phyloP scores from a whole-genome alignment of 2,329 filamentous ascomycete species.

The Epichloe coenophiala region DNA sequence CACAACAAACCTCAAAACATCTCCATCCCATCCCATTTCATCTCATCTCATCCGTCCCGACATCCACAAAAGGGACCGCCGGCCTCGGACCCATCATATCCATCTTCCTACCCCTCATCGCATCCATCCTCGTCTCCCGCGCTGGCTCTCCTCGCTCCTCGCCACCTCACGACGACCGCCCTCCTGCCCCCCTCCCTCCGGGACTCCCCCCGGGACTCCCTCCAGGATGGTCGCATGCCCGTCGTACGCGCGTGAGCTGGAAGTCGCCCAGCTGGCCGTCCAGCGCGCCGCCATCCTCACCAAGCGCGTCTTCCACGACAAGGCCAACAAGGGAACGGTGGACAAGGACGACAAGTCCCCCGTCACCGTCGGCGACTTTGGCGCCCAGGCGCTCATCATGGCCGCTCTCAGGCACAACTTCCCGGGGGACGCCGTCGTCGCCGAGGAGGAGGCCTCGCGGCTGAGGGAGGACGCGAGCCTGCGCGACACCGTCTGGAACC shows the following conservation, averaged over 20 bases:
- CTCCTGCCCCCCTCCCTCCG: too few relatives aligned
- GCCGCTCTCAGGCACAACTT: constrained; percentile 80
- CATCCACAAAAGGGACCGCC: too few relatives aligned
- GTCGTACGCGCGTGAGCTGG: constrained; percentile 64
- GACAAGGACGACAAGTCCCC: constrained; percentile 87
- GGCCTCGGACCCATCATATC: too few relatives aligned
- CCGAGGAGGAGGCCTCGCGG: constrained; percentile 81
- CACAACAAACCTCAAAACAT: too few relatives aligned
- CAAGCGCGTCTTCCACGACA: constrained; percentile 52
- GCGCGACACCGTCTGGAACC: constrained; percentile 60
- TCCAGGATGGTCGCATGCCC: constrained; percentile 11
- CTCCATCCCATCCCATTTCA: too few relatives aligned
- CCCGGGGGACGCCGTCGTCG: constrained; percentile 84
- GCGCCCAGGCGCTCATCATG: constrained; percentile 93
- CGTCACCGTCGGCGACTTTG: constrained; percentile 96
- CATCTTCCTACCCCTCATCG: too few relatives aligned
- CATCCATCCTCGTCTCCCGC: neutral
- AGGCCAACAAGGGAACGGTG: constrained; percentile 89
- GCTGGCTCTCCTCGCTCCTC: constrained; percentile 15
- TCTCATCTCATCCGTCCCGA: too few relatives aligned
- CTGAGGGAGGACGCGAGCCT: constrained; percentile 60
- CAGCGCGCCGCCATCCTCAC: constrained; percentile 54
- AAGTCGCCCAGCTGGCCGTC: constrained; percentile 76
- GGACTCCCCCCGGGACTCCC: too few relatives aligned
- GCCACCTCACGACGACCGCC: constrained; percentile 6